These are phyloP conservation scores for Fusarium falciforme DNA, from an alignment of 2,329 filamentous ascomycete genomes.

Conservation along the genomic window DNA sequence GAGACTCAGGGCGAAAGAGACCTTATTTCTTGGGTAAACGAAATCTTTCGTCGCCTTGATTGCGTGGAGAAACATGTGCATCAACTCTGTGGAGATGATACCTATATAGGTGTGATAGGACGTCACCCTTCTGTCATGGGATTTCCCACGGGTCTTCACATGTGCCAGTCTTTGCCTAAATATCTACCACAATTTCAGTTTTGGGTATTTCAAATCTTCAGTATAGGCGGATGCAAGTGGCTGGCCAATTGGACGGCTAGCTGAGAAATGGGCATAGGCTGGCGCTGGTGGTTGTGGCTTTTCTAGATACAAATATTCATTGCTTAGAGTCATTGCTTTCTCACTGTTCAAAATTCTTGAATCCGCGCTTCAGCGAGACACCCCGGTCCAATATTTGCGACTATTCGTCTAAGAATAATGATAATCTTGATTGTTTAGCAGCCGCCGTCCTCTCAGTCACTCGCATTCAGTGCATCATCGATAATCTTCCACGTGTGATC, in stretches of 20 bases:
- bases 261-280: neutral
- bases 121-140: neutral
- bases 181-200: neutral
- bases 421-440: too few species aligned
- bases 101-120: neutral
- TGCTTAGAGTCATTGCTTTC: neutral
- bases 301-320: neutral
- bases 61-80: neutral
- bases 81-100: neutral
- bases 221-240: neutral
- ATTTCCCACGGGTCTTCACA: neutral
- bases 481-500: conserved; percentile 48
- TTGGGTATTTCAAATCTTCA: neutral
- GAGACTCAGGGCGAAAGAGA: neutral
- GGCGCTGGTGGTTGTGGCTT: neutral
- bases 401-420: neutral
- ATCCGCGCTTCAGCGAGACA: accelerated
- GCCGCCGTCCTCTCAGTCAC: neutral
- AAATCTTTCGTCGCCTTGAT: neutral
- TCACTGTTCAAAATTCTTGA: neutral
- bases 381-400: neutral
- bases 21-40: neutral
- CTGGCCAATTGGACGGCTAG: neutral
- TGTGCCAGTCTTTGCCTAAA: neutral
- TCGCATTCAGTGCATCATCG: conserved; percentile 30